phyloP scores from a whole-genome alignment of 371 early-diverging fungal species.

The Rhizopus arrhizus region DNA sequence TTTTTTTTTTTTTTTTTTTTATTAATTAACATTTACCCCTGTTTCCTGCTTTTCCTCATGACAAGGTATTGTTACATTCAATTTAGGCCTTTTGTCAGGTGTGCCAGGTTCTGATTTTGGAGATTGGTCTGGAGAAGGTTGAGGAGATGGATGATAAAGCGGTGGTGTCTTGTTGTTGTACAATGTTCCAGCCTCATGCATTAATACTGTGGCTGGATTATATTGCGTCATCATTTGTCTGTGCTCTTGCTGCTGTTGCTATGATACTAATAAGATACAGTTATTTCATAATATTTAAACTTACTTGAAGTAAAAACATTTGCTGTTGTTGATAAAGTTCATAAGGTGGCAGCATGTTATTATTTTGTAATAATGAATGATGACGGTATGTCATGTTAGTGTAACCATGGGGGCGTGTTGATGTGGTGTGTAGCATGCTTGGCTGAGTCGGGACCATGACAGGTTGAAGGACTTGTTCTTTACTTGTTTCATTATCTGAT shows the following conservation, averaged over 20 bases:
- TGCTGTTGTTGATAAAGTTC: conserved; percentile 8
- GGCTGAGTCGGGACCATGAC: conserved; percentile 25
- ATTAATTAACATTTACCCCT: conserved; percentile 2
- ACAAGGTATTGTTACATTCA: conserved; percentile 51
- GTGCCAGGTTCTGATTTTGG: conserved; percentile 29
- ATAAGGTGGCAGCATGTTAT: conserved; percentile 1
- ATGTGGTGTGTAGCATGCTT: conserved; percentile 16
- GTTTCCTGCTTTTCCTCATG: conserved; percentile 4
- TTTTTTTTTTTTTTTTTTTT: background rate
- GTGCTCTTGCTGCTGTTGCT: conserved; percentile 11
- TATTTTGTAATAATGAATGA: conserved; percentile 10
- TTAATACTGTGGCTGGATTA: background rate
- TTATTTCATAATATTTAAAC: too few relatives aligned
- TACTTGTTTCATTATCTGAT: conserved; percentile 10
- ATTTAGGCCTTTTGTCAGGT: conserved; percentile 46
- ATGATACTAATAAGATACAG: background rate
- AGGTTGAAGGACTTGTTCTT: conserved; percentile 10
- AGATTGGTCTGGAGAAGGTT: conserved; percentile 26
- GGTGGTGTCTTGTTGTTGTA: conserved; percentile 16
- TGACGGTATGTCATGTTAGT: conserved; percentile 10
- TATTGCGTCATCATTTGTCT: background rate
- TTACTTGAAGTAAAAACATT: conserved; percentile 7
- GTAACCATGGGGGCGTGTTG: conserved; percentile 14
- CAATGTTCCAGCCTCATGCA: conserved; percentile 5
- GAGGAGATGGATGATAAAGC: conserved; percentile 18